Evolutionary conservation across 371 early-diverging fungal species (phyloP).

Genomic region (Modicella reniformis): DNA sequence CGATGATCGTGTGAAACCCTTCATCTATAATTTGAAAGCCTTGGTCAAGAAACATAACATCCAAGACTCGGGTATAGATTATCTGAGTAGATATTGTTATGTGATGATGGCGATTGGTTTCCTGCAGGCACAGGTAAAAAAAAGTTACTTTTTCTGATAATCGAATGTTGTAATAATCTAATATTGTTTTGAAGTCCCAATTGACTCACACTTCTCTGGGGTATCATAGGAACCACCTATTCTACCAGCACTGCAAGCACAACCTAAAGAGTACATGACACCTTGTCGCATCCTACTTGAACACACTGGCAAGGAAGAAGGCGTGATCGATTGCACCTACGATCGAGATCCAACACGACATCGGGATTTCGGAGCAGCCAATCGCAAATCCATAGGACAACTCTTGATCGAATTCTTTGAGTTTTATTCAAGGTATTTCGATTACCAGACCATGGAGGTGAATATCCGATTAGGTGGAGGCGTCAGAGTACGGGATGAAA

Average conservation of each 20-base stretch:
- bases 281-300: slow-evolving; percentile 18
- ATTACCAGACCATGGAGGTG: slow-evolving; percentile 51
- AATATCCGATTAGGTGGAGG: slow-evolving; percentile 47
- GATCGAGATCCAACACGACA: slow-evolving; percentile 32
- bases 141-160: no score
- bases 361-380: slow-evolving; percentile 28
- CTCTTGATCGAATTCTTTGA: slow-evolving; percentile 50
- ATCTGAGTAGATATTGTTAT: slow-evolving; percentile 45
- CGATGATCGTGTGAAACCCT: slow-evolving; percentile 78
- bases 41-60: slow-evolving; percentile 41
- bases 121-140: slow-evolving; percentile 42
- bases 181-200: no score
- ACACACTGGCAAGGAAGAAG: slow-evolving; percentile 21
- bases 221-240: slow-evolving; percentile 45
- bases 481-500: slow-evolving; percentile 21
- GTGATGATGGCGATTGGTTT: slow-evolving; percentile 54
- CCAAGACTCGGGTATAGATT: slow-evolving; percentile 42
- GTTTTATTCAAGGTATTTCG: slow-evolving; percentile 43
- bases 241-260: slow-evolving; percentile 34
- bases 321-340: slow-evolving; percentile 39
- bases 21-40: slow-evolving; percentile 75
- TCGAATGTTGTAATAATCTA: no score
- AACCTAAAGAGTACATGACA: slow-evolving; percentile 31
- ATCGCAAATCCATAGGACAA: slow-evolving; percentile 42
- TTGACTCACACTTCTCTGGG: no score